Percentiles rank a stretch among this genome's conserved stretches.
Evolutionary conservation across 208 protist species (phyloP).

Genomic region (Wallacemonas collosoma): DNA sequence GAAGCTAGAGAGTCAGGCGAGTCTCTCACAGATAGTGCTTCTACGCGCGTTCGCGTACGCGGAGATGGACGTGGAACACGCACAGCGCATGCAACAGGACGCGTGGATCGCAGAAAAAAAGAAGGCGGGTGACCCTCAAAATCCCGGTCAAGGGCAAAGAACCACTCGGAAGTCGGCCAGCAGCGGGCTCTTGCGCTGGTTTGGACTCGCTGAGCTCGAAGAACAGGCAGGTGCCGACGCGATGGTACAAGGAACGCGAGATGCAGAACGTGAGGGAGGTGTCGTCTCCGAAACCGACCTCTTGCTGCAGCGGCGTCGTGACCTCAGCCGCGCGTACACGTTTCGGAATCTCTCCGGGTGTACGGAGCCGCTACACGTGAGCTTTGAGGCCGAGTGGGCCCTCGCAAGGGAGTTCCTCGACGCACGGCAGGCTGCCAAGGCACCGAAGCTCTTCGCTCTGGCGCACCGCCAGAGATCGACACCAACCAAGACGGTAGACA

Average conservation of each 20-base stretch:
- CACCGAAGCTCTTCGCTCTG: conserved; percentile 2
- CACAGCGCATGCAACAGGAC: conserved; percentile 40
- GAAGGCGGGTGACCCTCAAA: background rate
- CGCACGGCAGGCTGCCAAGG: background rate
- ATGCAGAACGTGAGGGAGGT: background rate
- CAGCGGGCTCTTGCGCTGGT: conserved; percentile 24
- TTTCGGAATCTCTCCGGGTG: background rate
- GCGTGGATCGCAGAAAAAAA: conserved; percentile 36
- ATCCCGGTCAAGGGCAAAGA: background rate
- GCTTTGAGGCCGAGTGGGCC: conserved; percentile 30
- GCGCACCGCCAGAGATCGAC: background rate
- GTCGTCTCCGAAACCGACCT: background rate
- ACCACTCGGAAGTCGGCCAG: background rate
- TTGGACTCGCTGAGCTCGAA: conserved; percentile 15
- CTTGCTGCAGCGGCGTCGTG: background rate
- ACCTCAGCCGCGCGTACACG: background rate
- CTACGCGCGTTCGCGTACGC: conserved; percentile 71
- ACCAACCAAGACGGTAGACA: background rate
- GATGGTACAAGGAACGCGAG: too few relatives aligned
- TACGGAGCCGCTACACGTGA: conserved; percentile 1
- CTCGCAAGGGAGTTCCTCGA: conserved; percentile 27
- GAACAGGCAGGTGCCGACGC: background rate
- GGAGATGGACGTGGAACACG: conserved; percentile 54
- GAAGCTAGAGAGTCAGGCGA: conserved; percentile 57
- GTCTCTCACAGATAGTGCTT: conserved; percentile 74